Evolutionary conservation across 495 filamentous ascomycete genomes (phyloP).

Genomic region (Immersiella caudata): DNA sequence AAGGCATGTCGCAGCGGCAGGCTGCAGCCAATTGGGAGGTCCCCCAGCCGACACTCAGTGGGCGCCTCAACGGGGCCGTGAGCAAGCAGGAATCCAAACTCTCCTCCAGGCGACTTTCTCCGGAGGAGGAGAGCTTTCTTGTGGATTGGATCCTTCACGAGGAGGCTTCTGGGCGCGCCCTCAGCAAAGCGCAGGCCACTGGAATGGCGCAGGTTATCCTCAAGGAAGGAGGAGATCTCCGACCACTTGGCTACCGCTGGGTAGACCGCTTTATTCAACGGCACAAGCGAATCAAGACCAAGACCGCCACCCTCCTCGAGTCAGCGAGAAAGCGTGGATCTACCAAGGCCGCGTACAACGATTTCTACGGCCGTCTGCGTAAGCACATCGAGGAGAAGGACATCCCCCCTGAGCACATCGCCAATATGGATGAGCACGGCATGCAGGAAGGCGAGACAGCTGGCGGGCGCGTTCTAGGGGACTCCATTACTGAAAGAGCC

Average conservation of each 20-base stretch:
- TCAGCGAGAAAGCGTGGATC: background rate
- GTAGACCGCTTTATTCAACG: slow-evolving; percentile 7
- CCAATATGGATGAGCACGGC: slow-evolving; percentile 14
- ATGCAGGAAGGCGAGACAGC: slow-evolving; percentile 8
- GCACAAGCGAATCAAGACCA: background rate
- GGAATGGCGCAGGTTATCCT: background rate
- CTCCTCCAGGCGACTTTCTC: slow-evolving; percentile 10
- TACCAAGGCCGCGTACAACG: background rate
- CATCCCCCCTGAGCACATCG: background rate
- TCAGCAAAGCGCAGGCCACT: background rate
- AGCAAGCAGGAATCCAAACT: too few species aligned
- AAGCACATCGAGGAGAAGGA: background rate
- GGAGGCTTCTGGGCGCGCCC: slow-evolving; percentile 4
- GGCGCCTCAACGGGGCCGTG: too few species aligned
- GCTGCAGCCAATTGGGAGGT: too few species aligned
- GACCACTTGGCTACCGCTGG: background rate
- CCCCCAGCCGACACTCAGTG: too few species aligned
- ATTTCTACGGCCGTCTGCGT: background rate
- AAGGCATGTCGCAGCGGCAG: too few species aligned
- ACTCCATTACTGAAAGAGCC: slow-evolving; percentile 1
- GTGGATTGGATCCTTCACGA: slow-evolving; percentile 5
- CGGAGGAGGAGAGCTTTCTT: slow-evolving; percentile 1
- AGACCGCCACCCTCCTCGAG: background rate
- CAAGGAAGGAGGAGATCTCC: background rate
- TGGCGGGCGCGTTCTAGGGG: slow-evolving; percentile 13